phyloP scores from a whole-genome alignment of 805 yeast genomes.

The Pichia heedii region DNA sequence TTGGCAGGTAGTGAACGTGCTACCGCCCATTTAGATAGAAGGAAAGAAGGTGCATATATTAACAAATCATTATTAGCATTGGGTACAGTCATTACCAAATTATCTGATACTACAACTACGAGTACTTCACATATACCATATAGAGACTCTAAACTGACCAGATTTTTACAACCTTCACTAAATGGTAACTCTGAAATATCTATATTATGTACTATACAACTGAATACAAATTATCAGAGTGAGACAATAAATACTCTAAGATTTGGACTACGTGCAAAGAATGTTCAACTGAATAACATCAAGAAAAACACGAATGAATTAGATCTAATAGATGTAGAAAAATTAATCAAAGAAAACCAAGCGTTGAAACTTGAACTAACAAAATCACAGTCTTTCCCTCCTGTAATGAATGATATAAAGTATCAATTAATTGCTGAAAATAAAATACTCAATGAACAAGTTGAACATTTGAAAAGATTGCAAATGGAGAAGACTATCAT shows the following conservation, averaged over 20 bases:
- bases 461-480: constrained; percentile 60
- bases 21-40: constrained; percentile 61
- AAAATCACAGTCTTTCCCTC: constrained; percentile 23
- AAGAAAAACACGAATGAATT: constrained; percentile 40
- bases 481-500: constrained; percentile 27
- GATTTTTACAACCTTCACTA: constrained; percentile 84
- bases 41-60: constrained; percentile 90
- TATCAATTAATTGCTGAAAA: constrained; percentile 49
- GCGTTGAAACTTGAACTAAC: constrained; percentile 47
- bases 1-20: constrained; percentile 96
- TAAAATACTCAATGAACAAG: constrained; percentile 50
- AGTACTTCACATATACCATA: constrained; percentile 63
- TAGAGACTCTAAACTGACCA: constrained; percentile 85
- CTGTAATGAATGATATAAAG: constrained; percentile 18
- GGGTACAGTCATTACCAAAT: constrained; percentile 83
- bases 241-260: constrained; percentile 84
- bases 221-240: constrained; percentile 47
- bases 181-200: constrained; percentile 81
- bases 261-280: constrained; percentile 90
- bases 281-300: constrained; percentile 65
- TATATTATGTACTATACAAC: constrained; percentile 79
- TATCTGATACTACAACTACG: constrained; percentile 27
- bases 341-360: constrained; percentile 51
- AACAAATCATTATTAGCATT: constrained; percentile 85
- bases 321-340: constrained; percentile 45